Evolutionary conservation across 1,139 yeast species (phyloP).

Genomic region (Kluyveromyces sp.): DNA sequence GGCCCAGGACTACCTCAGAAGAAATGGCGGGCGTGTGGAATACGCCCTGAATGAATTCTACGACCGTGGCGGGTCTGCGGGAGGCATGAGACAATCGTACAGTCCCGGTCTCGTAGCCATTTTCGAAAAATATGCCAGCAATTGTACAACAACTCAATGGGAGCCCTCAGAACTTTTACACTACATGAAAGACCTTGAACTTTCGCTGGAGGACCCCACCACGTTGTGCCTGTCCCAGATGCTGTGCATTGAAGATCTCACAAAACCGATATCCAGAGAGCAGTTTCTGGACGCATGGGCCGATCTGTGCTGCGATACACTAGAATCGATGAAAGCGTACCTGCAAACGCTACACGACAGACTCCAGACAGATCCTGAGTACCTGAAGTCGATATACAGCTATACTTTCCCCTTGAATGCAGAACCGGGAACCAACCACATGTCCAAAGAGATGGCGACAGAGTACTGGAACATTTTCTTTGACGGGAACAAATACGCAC

Average conservation of each 20-base stretch:
- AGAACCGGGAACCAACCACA: slow-evolving; percentile 53
- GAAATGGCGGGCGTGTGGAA: slow-evolving; percentile 26
- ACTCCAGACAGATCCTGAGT: slow-evolving; percentile 35
- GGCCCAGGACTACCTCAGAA: slow-evolving; percentile 22
- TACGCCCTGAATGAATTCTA: slow-evolving; percentile 30
- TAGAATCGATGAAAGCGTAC: slow-evolving; percentile 46
- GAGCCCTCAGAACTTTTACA: slow-evolving; percentile 73
- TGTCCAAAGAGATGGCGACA: slow-evolving; percentile 56
- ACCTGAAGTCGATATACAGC: slow-evolving; percentile 53
- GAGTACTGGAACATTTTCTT: slow-evolving; percentile 76
- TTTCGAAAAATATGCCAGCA: slow-evolving; percentile 29
- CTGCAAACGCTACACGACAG: slow-evolving; percentile 36
- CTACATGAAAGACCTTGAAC: slow-evolving; percentile 57
- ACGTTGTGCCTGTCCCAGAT: slow-evolving; percentile 67
- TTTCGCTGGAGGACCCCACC: slow-evolving; percentile 66
- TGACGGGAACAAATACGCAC: slow-evolving; percentile 29
- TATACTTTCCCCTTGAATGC: slow-evolving; percentile 65
- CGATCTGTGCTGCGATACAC: slow-evolving; percentile 29
- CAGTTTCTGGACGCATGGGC: slow-evolving; percentile 21
- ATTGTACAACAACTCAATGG: slow-evolving; percentile 30
- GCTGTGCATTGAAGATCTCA: slow-evolving; percentile 36
- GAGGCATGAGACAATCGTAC: slow-evolving; percentile 12
- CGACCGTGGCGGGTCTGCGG: slow-evolving; percentile 15
- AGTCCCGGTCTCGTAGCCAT: slow-evolving; percentile 18
- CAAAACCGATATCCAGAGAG: slow-evolving; percentile 23